A percentile compares a stretch with the other conserved stretches of the same genome.
Conservation (phyloP, 2,329 filamentous ascomycete species). For the Laburnicola sp. region DNA sequence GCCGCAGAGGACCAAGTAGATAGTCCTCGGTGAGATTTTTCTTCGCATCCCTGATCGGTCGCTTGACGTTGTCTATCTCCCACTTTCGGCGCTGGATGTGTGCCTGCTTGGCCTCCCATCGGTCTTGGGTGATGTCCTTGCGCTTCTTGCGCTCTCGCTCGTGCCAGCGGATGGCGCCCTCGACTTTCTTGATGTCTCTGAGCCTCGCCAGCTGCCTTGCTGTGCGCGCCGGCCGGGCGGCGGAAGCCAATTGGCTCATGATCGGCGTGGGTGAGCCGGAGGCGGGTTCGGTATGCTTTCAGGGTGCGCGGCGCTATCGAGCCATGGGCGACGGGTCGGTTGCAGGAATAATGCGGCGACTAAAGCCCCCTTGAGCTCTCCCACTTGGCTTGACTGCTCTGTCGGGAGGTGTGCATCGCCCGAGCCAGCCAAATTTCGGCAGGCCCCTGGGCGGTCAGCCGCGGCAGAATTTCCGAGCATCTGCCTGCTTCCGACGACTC, state of each 20-base stretch:
- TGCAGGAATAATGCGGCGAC: not conserved
- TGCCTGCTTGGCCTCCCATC: conserved; percentile 35
- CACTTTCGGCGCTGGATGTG: conserved; percentile 24
- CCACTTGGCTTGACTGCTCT: too few relatives aligned
- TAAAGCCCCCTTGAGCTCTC: not conserved
- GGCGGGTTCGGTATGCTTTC: conserved; percentile 31
- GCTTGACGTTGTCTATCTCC: conserved; percentile 27
- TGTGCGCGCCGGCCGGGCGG: conserved; percentile 28
- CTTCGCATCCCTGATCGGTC: conserved; percentile 53
- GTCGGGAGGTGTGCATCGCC: too few relatives aligned
- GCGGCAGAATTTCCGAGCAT: conserved; percentile 5
- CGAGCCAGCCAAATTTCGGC: not conserved
- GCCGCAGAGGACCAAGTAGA: conserved; percentile 75
- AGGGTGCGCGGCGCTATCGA: conserved; percentile 28
- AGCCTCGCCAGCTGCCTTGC: conserved; percentile 35
- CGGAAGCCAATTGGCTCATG: conserved; percentile 29
- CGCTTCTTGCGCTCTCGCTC: conserved; percentile 32
- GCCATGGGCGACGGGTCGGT: conserved; percentile 20
- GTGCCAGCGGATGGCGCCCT: conserved; percentile 39
- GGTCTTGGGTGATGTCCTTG: conserved; percentile 28
- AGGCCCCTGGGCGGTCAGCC: not conserved
- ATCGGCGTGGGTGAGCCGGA: conserved; percentile 56
- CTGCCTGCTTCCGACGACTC: conserved; percentile 13
- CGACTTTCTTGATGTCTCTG: conserved; percentile 49
- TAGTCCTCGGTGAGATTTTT: conserved; percentile 72